Base-by-base conservation (phyloP, 163 green algal species). In the Scenedesmus sp. region DNA sequence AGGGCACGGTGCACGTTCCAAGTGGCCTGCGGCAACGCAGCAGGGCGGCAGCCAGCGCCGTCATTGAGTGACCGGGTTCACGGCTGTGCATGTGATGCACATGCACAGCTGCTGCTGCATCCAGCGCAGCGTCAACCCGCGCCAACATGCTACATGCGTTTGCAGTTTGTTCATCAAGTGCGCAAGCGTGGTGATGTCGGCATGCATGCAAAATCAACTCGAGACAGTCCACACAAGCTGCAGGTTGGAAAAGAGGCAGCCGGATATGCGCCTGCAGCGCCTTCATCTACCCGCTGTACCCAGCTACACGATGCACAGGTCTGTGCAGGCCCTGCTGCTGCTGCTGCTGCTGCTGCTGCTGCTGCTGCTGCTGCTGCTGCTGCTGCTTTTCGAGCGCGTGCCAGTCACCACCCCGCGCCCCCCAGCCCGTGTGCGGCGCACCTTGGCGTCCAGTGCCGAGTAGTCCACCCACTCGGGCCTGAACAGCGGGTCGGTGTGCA, bases 381-480 rank as follows among this genome's bases (percentile, higher is more conserved):
- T 9, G 37, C 76, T 83, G 76, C 76, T 4, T 44, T n/a, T n/a
- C n/a, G n/a, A 88, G 2, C 44, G 44, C 42, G 13, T 70, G 35
- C 76, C 9, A 61, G 1, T 61, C 51, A 26, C 51, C 51, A 65
- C 53, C 53, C 53, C 2, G 2, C 24, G 9, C 15, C 53, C 9
- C 22, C 22, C 53, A 4, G 26, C 24, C 65, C 30, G 4, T 76
- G 7, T 18, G 9, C 65, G 6, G 40, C 65, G 30, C 56, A 95
- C 93, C 93, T 98, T 97, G 79, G 98, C 97, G 90, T 99, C 98
- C 72, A 96, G 93, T 2, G 97, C 96, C 1, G 96, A 98, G 95
- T 99, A 99, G 83, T 98, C 94, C 42, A 99, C 97, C 98, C 98
- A 99, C 35, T 92, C 95, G 68, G 87, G 89, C 2, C 97, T 93